Base-by-base conservation (phyloP, 257 asterid species). In the Solanum pimpinellifolium region DNA sequence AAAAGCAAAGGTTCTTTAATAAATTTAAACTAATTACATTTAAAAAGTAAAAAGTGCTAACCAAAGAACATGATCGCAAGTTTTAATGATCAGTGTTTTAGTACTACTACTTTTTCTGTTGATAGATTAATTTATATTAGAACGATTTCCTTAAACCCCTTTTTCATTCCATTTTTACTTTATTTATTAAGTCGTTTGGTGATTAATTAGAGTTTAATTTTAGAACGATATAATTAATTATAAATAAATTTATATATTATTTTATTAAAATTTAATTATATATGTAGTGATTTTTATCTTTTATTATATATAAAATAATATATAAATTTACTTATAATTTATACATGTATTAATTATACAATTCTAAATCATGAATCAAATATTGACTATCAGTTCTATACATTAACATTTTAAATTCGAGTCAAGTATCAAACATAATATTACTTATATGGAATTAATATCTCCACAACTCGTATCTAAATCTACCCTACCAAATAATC, bases 21-120 rank as follows among this genome's bases (percentile, higher is more conserved):
- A 49, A 76, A 52, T 74, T 42, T 42, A 23, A 80, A 23, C 31
- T 1, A 39, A 78, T 44, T 78, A 72, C 16, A 72, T 33, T 78
- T 16, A 77, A 88, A 70, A 80, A n/a, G 86, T 68, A 31, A 62
- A 46, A 37, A 81, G 86, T 77, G 90, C 60, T 80, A 18, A 80
- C 44, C 11, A 29, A 80, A 47, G 42, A 80, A 80, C 44, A 46
- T 47, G 85, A 68, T 80, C 8, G 15, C 66, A 80, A 77, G 65
- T 47, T 21, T 60, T 16, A 41, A 80, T 27, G 68, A 80, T 47
- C 85, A 29, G 44, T 29, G 49, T 18, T 56, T 47, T 29, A 80
- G 68, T 47, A 10, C 68, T 80, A 78, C 84, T 33, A 4, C 35
- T 47, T 47, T 80, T 80, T 29, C 44, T 29, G 44, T 29, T 78